These are phyloP conservation scores for Pugionium dolabratum DNA, from an alignment of 345 rosid genomes.

Conservation along the genomic window DNA sequence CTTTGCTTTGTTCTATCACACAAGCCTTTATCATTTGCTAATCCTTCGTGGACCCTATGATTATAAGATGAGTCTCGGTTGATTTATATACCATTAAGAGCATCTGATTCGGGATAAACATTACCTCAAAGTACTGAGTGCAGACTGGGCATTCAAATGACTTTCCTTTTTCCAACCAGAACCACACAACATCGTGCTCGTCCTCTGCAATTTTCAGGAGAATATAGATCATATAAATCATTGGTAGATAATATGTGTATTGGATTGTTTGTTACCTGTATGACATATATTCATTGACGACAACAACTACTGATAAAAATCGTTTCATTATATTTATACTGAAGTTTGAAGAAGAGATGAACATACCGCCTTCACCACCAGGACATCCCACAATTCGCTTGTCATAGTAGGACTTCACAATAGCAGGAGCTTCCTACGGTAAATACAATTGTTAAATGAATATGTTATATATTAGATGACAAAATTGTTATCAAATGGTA, in stretches of 20 bases:
- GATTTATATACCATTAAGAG: background rate
- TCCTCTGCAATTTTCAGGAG: slow-evolving; percentile 56
- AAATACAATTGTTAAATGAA: background rate
- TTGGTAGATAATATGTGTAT: background rate
- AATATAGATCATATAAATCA: slow-evolving; percentile 7
- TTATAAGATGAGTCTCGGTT: background rate
- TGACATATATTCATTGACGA: background rate
- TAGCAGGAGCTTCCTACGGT: slow-evolving; percentile 52
- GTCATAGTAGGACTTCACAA: slow-evolving; percentile 55
- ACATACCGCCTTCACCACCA: slow-evolving; percentile 65
- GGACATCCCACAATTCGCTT: slow-evolving; percentile 69
- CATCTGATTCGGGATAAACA: background rate
- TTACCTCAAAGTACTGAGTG: slow-evolving; percentile 82
- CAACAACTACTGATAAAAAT: background rate
- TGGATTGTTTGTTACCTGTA: background rate
- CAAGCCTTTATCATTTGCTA: too few relatives aligned
- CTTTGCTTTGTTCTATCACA: slow-evolving; percentile 4
- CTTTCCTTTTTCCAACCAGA: slow-evolving; percentile 93
- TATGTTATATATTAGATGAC: background rate
- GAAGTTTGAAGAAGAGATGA: background rate
- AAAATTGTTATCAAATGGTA: background rate
- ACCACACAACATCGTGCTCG: slow-evolving; percentile 97
- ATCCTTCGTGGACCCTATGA: background rate
- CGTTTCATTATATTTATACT: background rate
- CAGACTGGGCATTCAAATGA: slow-evolving; percentile 85